Evolutionary conservation across 305 asterid species (phyloP).

Genomic region (Fraxinus platypoda): DNA sequence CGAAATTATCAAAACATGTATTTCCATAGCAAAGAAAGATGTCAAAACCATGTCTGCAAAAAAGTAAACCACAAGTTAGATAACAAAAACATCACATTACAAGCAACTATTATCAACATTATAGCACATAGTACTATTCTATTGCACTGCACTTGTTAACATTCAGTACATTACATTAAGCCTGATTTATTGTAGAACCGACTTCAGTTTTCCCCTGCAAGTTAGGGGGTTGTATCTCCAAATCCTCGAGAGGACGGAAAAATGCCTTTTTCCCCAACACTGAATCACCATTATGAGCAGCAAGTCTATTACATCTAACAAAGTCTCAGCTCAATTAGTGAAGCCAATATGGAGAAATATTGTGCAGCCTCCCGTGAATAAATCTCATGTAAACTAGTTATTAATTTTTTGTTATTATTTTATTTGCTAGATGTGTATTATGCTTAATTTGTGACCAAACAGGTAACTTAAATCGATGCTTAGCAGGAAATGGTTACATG

Average conservation of each 20-base stretch:
- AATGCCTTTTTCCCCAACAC: constrained; percentile 76
- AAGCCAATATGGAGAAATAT: neutral
- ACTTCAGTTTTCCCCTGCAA: neutral
- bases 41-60: neutral
- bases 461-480: neutral
- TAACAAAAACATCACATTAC: neutral
- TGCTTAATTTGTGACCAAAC: neutral
- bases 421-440: neutral
- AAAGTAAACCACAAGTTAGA: neutral
- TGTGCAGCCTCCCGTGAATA: constrained; percentile 14
- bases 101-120: neutral
- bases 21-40: neutral
- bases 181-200: neutral
- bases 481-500: neutral
- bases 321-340: neutral
- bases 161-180: neutral
- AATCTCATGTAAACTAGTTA: constrained; percentile 19
- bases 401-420: neutral
- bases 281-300: constrained; percentile 29
- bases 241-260: constrained; percentile 74
- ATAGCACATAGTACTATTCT: neutral
- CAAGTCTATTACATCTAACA: neutral
- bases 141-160: neutral
- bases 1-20: too few species aligned
- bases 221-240: constrained; percentile 65